Conservation (phyloP, 371 early-diverging fungal genomes). For the Amoeboaphelidium occidentale region DNA sequence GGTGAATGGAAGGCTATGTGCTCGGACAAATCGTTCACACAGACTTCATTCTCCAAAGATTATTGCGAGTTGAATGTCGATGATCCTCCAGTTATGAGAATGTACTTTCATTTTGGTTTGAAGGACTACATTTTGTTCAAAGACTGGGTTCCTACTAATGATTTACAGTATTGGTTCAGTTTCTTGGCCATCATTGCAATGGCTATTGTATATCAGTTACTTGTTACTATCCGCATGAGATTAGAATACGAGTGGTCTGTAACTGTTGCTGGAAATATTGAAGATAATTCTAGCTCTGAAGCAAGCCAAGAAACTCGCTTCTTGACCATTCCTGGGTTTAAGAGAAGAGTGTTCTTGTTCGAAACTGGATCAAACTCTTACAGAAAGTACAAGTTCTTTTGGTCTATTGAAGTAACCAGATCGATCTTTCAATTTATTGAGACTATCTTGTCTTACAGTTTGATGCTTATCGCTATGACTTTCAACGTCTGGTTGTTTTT, state of each 20-base stretch:
- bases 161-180: constrained; percentile 11
- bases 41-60: constrained; percentile 4
- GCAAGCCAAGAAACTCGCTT: no score
- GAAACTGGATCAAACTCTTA: not conserved
- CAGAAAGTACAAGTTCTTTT: not conserved
- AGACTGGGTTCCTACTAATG: constrained; percentile 16
- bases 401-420: not conserved
- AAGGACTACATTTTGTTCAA: constrained; percentile 22
- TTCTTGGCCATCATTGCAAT: constrained; percentile 18
- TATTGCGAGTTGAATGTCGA: no score
- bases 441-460: constrained; percentile 6
- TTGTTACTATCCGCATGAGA: constrained; percentile 10
- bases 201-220: constrained; percentile 12
- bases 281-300: no score
- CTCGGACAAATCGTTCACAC: constrained; percentile 8
- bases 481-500: constrained; percentile 43
- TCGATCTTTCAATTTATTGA: not conserved
- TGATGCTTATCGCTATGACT: constrained; percentile 62
- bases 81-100: constrained; percentile 27
- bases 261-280: no score
- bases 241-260: constrained; percentile 15
- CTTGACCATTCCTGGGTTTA: no score
- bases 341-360: no score
- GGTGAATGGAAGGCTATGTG: constrained; percentile 20
- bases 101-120: constrained; percentile 32